phyloP scores from a whole-genome alignment of 2,329 filamentous ascomycete species.

The Allantophomopsis lycopodina region DNA sequence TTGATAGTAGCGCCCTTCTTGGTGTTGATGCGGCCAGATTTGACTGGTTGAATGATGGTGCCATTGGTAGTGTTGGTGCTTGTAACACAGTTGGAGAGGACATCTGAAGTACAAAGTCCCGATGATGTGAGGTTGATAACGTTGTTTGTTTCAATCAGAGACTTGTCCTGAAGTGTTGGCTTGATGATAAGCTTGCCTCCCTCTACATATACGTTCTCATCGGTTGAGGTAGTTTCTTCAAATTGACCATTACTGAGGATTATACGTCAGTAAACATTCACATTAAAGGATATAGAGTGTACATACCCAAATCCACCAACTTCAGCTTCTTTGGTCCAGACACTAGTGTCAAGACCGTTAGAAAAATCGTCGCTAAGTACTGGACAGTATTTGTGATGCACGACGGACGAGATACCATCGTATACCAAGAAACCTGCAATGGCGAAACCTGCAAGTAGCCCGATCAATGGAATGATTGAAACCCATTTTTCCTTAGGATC shows the following conservation, averaged over 20 bases:
- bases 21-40: constrained; percentile 67
- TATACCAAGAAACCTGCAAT: constrained; percentile 61
- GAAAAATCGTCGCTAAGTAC: constrained; percentile 35
- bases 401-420: constrained; percentile 59
- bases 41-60: constrained; percentile 63
- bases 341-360: constrained; percentile 30
- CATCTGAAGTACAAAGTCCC: constrained; percentile 52
- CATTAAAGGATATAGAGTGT: constrained; percentile 12
- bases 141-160: constrained; percentile 50
- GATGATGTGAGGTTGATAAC: constrained; percentile 53
- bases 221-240: constrained; percentile 55
- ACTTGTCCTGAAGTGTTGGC: constrained; percentile 61
- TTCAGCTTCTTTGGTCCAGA: constrained; percentile 36
- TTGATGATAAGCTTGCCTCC: constrained; percentile 60
- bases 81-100: constrained; percentile 48
- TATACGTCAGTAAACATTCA: neutral
- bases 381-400: constrained; percentile 51
- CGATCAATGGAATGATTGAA: constrained; percentile 63
- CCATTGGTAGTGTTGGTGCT: constrained; percentile 66
- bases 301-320: constrained; percentile 21
- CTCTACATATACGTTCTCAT: constrained; percentile 63
- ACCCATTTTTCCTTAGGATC: constrained; percentile 79
- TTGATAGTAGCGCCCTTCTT: constrained; percentile 57
- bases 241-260: constrained; percentile 61
- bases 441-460: constrained; percentile 53